Percentiles rank a stretch among this genome's conserved stretches.
Evolutionary conservation across 345 rosid species (phyloP).

Genomic region (Aegle marmelos): DNA sequence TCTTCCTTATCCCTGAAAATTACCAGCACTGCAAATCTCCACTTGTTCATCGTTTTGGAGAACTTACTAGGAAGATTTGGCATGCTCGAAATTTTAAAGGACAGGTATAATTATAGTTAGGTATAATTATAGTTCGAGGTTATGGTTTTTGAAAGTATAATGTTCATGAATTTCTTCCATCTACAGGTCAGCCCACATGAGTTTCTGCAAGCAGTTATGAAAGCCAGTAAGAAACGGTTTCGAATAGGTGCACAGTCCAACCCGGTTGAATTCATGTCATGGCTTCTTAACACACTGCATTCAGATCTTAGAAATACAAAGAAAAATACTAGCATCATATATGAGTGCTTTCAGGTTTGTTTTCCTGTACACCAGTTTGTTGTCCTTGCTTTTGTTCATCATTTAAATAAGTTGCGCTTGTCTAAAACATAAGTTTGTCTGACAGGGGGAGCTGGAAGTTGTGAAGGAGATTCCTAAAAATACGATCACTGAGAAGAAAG

Average conservation of each 20-base stretch:
- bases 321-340: constrained; percentile 68
- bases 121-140: background rate
- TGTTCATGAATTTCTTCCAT: constrained; percentile 9
- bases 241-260: constrained; percentile 91
- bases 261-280: constrained; percentile 93
- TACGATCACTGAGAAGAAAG: constrained; percentile 39
- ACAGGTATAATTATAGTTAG: constrained; percentile 50
- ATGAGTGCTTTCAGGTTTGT: constrained; percentile 87
- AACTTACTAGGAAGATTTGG: constrained; percentile 65
- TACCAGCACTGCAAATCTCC: constrained; percentile 76
- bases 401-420: background rate
- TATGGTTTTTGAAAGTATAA: constrained; percentile 11
- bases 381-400: background rate
- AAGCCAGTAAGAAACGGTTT: constrained; percentile 81
- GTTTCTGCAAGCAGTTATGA: constrained; percentile 97
- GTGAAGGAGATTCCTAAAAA: constrained; percentile 61
- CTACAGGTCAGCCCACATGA: constrained; percentile 98
- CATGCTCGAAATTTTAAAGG: constrained; percentile 92
- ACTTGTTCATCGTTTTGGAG: constrained; percentile 95
- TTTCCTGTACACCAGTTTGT: background rate
- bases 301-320: constrained; percentile 62
- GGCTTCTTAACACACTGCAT: constrained; percentile 96
- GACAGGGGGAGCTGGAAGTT: constrained; percentile 90
- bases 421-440: constrained; percentile 12
- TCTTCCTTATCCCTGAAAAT: constrained; percentile 88